Evolutionary conservation across 2,329 filamentous ascomycete species (phyloP).

Genomic region (Hyphodiscus sp.): DNA sequence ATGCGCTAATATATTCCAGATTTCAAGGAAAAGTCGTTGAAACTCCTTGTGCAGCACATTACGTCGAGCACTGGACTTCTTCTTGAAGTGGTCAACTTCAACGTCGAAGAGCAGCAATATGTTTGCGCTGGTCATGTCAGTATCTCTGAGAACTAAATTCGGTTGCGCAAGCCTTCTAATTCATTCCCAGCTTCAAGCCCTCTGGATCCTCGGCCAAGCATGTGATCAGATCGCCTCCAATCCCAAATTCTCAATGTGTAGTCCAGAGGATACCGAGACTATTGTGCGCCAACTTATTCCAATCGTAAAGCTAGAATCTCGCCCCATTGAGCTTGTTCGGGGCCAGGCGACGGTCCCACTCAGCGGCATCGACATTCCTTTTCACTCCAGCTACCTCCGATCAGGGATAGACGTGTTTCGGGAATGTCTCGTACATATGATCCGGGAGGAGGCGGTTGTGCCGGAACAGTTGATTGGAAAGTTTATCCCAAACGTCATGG

Average conservation of each 20-base stretch:
- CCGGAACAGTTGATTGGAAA: conserved; percentile 26
- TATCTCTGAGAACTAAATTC: conserved; percentile 24
- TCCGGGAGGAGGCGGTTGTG: conserved; percentile 22
- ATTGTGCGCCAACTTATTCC: too few species aligned
- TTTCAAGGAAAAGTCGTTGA: conserved; percentile 36
- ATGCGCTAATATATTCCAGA: conserved; percentile 31
- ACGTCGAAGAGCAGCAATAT: conserved; percentile 30
- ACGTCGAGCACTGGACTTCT: conserved; percentile 81
- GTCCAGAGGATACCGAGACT: too few species aligned
- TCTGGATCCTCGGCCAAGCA: too few species aligned
- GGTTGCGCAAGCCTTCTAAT: too few species aligned
- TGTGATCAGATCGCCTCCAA: too few species aligned
- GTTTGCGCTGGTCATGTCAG: conserved; percentile 34
- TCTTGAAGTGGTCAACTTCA: conserved; percentile 63
- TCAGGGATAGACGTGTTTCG: conserved; percentile 20
- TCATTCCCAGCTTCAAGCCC: too few species aligned
- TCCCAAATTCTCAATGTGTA: too few species aligned
- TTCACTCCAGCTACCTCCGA: conserved; percentile 27
- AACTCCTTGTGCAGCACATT: conserved; percentile 46
- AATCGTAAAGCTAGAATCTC: not conserved
- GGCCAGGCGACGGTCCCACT: conserved; percentile 28
- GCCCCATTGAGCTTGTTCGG: conserved; percentile 47
- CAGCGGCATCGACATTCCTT: conserved; percentile 30
- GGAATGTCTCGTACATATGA: conserved; percentile 15
- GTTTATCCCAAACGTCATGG: conserved; percentile 29